Evolutionary conservation across 495 filamentous ascomycete species (phyloP).

Genomic region (Hyaloscypha variabilis): DNA sequence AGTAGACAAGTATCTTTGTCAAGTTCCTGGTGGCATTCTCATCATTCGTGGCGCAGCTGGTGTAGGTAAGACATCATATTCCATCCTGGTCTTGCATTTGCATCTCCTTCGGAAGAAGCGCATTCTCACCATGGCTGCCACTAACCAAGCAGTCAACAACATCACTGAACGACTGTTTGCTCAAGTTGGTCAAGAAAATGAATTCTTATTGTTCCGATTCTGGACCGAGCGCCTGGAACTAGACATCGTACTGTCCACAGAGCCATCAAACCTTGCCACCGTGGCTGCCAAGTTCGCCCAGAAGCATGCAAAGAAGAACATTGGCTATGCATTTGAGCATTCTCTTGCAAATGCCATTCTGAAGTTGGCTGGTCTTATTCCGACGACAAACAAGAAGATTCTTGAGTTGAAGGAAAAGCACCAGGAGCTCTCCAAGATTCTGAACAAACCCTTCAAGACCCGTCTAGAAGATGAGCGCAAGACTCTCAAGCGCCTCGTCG

Average conservation of each 20-base stretch:
- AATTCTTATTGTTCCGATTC: neutral
- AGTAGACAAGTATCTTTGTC: neutral
- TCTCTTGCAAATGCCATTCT: no score
- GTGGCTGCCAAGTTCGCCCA: no score
- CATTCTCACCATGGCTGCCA: constrained; percentile 1
- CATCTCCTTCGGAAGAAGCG: neutral
- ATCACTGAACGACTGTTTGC: neutral
- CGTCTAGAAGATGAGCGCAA: no score
- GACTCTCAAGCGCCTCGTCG: no score
- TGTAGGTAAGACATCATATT: neutral
- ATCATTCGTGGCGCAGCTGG: neutral
- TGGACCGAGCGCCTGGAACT: neutral
- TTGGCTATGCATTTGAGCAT: no score
- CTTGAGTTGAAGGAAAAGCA: no score
- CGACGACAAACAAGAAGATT: no score
- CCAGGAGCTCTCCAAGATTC: no score
- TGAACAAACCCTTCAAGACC: no score
- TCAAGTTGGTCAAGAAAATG: neutral
- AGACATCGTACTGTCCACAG: neutral
- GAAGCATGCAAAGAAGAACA: no score
- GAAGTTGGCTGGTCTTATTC: no score
- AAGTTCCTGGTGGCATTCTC: neutral
- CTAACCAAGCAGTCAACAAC: neutral
- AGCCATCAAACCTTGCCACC: no score
- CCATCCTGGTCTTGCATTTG: neutral